Evolutionary conservation across 805 yeast species (phyloP).

Genomic region (Pichia thaimueangensis): DNA sequence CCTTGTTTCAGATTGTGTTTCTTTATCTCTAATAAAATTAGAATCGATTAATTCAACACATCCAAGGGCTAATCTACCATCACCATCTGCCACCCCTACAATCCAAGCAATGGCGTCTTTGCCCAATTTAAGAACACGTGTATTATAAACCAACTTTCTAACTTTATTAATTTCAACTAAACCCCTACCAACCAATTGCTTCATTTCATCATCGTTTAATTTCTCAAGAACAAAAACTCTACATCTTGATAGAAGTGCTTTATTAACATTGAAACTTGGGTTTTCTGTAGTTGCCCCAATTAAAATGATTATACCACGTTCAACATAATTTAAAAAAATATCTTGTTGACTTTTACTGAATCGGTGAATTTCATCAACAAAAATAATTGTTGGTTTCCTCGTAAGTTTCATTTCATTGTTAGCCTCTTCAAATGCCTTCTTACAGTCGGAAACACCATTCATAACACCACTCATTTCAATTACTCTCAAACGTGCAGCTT

Average conservation of each 20-base stretch:
- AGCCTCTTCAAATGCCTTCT: constrained; percentile 52
- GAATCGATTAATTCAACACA: constrained; percentile 68
- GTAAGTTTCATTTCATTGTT: constrained; percentile 39
- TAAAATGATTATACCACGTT: constrained; percentile 70
- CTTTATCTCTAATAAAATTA: constrained; percentile 28
- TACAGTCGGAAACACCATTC: constrained; percentile 59
- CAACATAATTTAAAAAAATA: constrained; percentile 74
- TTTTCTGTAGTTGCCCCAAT: constrained; percentile 98
- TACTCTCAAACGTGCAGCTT: constrained; percentile 47
- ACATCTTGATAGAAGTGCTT: constrained; percentile 80
- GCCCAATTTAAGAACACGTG: constrained; percentile 45
- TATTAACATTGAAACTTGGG: constrained; percentile 74
- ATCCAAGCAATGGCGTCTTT: constrained; percentile 59
- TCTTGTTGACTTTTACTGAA: constrained; percentile 87
- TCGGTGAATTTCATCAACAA: constrained; percentile 90
- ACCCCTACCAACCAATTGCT: constrained; percentile 50
- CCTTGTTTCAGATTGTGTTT: neutral
- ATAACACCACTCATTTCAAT: constrained; percentile 83
- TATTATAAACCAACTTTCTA: constrained; percentile 45
- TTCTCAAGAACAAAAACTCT: constrained; percentile 65
- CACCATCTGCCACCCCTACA: constrained; percentile 76
- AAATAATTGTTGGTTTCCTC: constrained; percentile 57
- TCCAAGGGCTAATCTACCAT: constrained; percentile 78
- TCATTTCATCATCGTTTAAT: constrained; percentile 44
- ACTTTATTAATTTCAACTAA: constrained; percentile 51